Base-by-base conservation (phyloP, 345 rosid species). In the Euclidium syriacum region DNA sequence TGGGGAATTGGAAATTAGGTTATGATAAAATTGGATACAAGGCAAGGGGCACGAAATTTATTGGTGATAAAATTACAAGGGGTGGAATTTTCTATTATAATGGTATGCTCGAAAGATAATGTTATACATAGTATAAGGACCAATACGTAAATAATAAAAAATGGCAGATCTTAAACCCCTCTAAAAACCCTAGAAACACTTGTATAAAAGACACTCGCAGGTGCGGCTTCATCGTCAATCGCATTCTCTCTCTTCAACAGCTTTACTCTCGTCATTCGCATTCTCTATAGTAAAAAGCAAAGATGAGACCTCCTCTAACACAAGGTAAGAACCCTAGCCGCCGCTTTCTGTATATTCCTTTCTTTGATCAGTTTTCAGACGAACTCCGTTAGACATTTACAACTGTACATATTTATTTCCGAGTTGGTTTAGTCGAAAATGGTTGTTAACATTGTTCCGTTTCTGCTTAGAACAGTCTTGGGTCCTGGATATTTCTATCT, bases 241-340 rank as follows among this genome's bases (percentile, higher is more conserved):
- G 7, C 2, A 17, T 16, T 22, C 9, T 19, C 22, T 49, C 33
- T 35, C 41, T 33, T 32, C n/a, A 6, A 34, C 12, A 42, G 23
- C 56, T 34, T n/a, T n/a, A n/a, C 27, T 36, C 15, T 25, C 47
- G 14, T 2, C 39, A 5, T 3, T 43, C 7, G 40, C 48, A 26
- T 0, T 44, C 27, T 35, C 15, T 22, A 1, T 0, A 34, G 2
- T 24, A 15, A 10, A 32, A 52, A 32, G 16, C 57, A 30, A 62
- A 70, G 18, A 70, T 70, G 74, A 70, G 74, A 23, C 74, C 74
- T 70, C 74, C 74, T 62, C 64, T 70, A 39, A 70, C 74, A 27
- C 50, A 39, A 46, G 68, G 74, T 70, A 70, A 29, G 32, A 70
- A 62, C 63, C 74, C 64, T 70, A 70, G 57, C 69, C 58, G 64